Conservation (phyloP, 2,329 filamentous ascomycete genomes). For the Fusarium mangiferae region DNA sequence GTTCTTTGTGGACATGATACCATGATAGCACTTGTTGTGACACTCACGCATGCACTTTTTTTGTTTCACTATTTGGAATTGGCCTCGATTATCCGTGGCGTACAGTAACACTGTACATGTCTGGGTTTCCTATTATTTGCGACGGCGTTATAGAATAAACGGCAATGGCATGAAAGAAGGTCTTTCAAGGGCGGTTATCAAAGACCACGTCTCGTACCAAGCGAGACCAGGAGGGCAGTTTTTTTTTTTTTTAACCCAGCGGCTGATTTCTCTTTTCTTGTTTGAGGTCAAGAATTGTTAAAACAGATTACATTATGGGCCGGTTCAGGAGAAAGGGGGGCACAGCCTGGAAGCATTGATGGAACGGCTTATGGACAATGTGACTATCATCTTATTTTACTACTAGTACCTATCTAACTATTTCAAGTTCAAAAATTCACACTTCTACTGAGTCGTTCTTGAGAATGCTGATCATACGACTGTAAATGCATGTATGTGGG, state of each 20-base stretch:
- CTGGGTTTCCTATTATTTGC: conserved; percentile 31
- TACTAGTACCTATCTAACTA: conserved; percentile 10
- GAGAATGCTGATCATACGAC: neutral
- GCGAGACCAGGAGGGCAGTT: conserved; percentile 18
- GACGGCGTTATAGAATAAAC: conserved; percentile 43
- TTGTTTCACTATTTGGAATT: conserved; percentile 25
- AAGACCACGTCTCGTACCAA: conserved; percentile 7
- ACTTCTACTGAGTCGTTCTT: neutral
- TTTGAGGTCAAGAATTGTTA: conserved; percentile 27
- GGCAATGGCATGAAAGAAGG: conserved; percentile 36
- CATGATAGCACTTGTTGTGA: conserved; percentile 47
- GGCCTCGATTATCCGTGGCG: conserved; percentile 22
- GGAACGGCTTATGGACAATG: conserved; percentile 33
- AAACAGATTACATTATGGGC: conserved; percentile 21
- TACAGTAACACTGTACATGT: conserved; percentile 33
- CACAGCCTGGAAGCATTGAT: conserved; percentile 19
- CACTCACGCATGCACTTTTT: conserved; percentile 29
- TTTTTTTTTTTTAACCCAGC: neutral
- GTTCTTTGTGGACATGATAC: conserved; percentile 51
- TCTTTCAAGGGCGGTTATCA: conserved; percentile 17
- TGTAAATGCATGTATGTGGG: conserved; percentile 1
- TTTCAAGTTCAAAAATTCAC: neutral
- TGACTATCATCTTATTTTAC: conserved; percentile 27
- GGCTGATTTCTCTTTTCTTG: conserved; percentile 28
- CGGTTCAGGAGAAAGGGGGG: conserved; percentile 31